Conservation (phyloP, 75 land plant species). For the Selaginella tamariscina region DNA sequence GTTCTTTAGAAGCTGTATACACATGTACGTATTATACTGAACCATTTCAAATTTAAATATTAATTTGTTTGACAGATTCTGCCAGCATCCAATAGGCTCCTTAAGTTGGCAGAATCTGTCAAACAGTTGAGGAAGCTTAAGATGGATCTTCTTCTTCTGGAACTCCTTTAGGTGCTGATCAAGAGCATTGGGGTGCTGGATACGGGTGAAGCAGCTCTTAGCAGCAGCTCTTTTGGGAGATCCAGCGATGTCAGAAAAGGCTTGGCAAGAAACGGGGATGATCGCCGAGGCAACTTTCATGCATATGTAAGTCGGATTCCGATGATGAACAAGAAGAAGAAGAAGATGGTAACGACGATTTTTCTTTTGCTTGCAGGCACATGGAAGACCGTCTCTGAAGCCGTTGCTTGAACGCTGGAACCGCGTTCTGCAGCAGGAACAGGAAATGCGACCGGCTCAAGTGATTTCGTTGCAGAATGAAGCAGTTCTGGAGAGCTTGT, state of each 20-base stretch:
- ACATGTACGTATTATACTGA: too few relatives aligned
- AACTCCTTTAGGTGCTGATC: too few relatives aligned
- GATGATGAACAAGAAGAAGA: too few relatives aligned
- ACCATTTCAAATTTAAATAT: too few relatives aligned
- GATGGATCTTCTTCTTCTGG: too few relatives aligned
- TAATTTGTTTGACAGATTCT: too few relatives aligned
- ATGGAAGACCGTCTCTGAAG: slow-evolving; percentile 78
- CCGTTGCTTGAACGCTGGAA: slow-evolving; percentile 75
- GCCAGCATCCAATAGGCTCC: too few relatives aligned
- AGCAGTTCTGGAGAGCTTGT: slow-evolving; percentile 41
- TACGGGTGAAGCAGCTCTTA: slow-evolving; percentile 98
- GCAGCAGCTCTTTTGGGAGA: slow-evolving; percentile 93
- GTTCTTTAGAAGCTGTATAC: too few relatives aligned
- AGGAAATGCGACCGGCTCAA: slow-evolving; percentile 25
- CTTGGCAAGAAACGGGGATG: slow-evolving; percentile 98
- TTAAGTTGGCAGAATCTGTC: too few relatives aligned
- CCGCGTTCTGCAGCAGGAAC: slow-evolving; percentile 66
- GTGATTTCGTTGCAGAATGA: background rate
- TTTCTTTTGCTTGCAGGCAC: slow-evolving; percentile 40
- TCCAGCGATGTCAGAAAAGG: slow-evolving; percentile 85
- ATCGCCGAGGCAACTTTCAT: slow-evolving; percentile 93
- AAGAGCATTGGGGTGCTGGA: too few relatives aligned
- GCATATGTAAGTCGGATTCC: slow-evolving; percentile 59
- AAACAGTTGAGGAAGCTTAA: too few relatives aligned
- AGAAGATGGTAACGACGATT: too few relatives aligned